Conservation (phyloP, 1,284 basidiomycete genomes). For the Rhodofomes roseus region DNA sequence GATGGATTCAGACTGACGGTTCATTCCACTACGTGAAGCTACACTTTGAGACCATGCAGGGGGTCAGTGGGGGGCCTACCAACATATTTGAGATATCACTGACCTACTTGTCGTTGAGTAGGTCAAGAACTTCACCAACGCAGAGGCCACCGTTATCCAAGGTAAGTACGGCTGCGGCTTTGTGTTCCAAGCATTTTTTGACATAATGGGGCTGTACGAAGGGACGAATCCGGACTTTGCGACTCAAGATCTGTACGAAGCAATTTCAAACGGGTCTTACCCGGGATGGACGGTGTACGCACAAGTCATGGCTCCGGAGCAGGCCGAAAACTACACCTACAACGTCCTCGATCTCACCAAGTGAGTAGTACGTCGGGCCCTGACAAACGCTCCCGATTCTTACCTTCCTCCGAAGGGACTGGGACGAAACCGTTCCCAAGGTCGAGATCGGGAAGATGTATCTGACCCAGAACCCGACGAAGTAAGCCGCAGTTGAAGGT, state of each 20-base stretch:
- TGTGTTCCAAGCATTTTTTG: constrained; percentile 30
- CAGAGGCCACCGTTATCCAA: constrained; percentile 66
- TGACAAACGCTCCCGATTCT: neutral
- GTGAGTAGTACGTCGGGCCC: constrained; percentile 16
- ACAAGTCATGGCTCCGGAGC: constrained; percentile 83
- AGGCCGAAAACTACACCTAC: constrained; percentile 79
- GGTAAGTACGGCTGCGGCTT: constrained; percentile 6
- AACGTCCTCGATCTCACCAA: constrained; percentile 90
- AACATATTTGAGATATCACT: neutral
- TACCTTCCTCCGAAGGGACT: constrained; percentile 16
- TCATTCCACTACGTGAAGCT: constrained; percentile 82
- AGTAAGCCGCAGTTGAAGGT: constrained; percentile 25
- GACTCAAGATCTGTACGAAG: constrained; percentile 72
- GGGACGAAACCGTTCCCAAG: constrained; percentile 49
- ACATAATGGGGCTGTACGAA: constrained; percentile 43
- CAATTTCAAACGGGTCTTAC: constrained; percentile 73
- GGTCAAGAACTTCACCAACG: constrained; percentile 39
- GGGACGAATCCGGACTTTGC: constrained; percentile 82
- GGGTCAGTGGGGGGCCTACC: constrained; percentile 1
- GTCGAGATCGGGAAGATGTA: constrained; percentile 81
- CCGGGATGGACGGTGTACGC: constrained; percentile 80
- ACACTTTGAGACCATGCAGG: constrained; percentile 39
- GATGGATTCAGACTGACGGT: constrained; percentile 82
- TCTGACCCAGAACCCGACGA: constrained; percentile 81
- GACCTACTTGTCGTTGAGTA: neutral